phyloP scores from a whole-genome alignment of 2,329 filamentous ascomycete genomes.

The Neonectria sp. region DNA sequence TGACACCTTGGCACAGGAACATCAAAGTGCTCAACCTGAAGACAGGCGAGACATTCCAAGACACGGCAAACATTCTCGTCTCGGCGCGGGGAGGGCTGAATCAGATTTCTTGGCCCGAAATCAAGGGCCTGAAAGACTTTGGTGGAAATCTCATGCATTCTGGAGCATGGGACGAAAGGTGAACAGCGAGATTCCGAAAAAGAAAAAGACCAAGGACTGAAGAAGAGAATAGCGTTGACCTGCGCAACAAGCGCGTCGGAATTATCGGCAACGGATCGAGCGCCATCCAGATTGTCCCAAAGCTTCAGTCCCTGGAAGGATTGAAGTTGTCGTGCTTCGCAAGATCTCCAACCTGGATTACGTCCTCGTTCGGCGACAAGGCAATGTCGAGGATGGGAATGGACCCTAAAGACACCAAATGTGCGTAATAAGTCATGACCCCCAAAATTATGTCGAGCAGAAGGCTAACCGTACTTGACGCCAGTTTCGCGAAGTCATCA shows the following conservation, averaged over 20 bases:
- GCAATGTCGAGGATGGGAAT: constrained; percentile 28
- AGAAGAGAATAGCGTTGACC: constrained; percentile 1
- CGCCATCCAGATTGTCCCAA: constrained; percentile 26
- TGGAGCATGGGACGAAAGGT: constrained; percentile 24
- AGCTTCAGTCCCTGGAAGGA: constrained; percentile 10
- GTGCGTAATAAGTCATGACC: constrained; percentile 1
- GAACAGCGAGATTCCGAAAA: background rate
- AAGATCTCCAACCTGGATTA: constrained; percentile 21
- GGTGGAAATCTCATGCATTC: constrained; percentile 26
- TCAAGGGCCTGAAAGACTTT: constrained; percentile 5
- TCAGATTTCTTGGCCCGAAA: constrained; percentile 18
- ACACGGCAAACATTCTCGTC: constrained; percentile 19
- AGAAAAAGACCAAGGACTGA: too few relatives aligned
- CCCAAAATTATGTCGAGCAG: background rate
- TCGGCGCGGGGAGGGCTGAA: constrained; percentile 20
- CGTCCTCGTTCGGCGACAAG: constrained; percentile 16
- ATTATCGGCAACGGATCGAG: constrained; percentile 26
- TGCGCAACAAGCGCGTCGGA: constrained; percentile 8
- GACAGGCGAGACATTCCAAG: constrained; percentile 7
- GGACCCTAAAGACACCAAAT: constrained; percentile 25
- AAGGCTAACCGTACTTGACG: background rate
- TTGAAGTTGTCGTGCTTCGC: constrained; percentile 22
- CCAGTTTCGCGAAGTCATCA: constrained; percentile 27
- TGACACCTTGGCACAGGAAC: constrained; percentile 2
- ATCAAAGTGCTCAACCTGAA: constrained; percentile 7